A percentile compares a stretch with the other conserved stretches of the same genome.
phyloP scores from a whole-genome alignment of 805 yeast species.

The Ogataea siamensis region DNA sequence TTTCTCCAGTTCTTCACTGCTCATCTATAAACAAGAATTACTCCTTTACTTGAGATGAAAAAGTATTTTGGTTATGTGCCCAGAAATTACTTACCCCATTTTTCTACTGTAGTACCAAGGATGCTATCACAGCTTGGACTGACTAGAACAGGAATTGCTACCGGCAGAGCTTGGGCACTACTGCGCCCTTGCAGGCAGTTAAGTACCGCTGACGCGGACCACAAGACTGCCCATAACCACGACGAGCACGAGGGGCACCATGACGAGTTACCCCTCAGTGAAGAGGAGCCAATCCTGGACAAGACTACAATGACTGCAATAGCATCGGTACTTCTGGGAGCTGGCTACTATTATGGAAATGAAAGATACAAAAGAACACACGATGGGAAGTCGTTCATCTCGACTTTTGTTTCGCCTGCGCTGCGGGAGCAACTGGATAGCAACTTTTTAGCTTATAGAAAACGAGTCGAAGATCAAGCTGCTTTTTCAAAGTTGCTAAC shows the following conservation, averaged over 20 bases:
- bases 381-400: conserved; percentile 28
- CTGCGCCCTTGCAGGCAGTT: neutral
- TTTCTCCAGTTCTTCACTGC: conserved; percentile 22
- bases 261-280: conserved; percentile 26
- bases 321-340: conserved; percentile 28
- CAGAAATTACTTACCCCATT: conserved; percentile 12
- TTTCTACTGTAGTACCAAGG: neutral
- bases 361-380: conserved; percentile 49
- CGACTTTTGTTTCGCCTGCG: conserved; percentile 19
- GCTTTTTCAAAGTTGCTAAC: conserved; percentile 24
- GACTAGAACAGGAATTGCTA: neutral
- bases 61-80: conserved; percentile 12
- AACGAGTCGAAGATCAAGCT: conserved; percentile 22
- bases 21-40: conserved; percentile 9
- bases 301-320: conserved; percentile 23
- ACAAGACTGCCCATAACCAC: conserved; percentile 9
- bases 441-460: conserved; percentile 24
- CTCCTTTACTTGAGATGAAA: neutral
- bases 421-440: conserved; percentile 22
- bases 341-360: conserved; percentile 47
- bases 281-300: conserved; percentile 32
- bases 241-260: conserved; percentile 17
- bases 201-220: neutral
- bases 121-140: conserved; percentile 1
- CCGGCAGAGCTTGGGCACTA: no score